A percentile compares a stretch with the other conserved stretches of the same genome.
phyloP scores from a whole-genome alignment of 2,329 filamentous ascomycete species.

The Fusarium robinianum region DNA sequence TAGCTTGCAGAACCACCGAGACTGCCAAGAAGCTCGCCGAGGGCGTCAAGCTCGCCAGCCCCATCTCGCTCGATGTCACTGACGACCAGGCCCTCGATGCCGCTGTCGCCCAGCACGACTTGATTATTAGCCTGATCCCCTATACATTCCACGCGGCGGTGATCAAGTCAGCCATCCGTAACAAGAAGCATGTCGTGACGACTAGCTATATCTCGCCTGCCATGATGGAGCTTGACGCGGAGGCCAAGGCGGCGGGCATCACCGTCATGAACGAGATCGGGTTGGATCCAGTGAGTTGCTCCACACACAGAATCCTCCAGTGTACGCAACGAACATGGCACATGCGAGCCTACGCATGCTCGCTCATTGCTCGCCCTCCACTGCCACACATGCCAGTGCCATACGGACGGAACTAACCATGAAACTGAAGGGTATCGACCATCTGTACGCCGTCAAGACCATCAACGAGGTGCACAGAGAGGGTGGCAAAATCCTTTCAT shows the following conservation, averaged over 20 bases:
- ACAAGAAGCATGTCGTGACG: constrained; percentile 96
- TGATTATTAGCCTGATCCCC: constrained; percentile 83
- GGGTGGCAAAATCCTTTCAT: constrained; percentile 57
- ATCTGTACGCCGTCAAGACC: constrained; percentile 66
- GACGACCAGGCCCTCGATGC: constrained; percentile 77
- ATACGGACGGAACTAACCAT: too few species aligned
- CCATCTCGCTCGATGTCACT: constrained; percentile 84
- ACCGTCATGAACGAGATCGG: constrained; percentile 98
- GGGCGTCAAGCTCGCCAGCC: constrained; percentile 71
- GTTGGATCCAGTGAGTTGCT: too few species aligned
- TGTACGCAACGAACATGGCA: too few species aligned
- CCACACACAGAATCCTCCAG: too few species aligned
- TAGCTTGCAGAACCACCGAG: constrained; percentile 81
- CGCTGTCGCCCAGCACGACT: constrained; percentile 76
- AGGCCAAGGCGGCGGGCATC: constrained; percentile 87
- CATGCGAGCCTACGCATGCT: too few species aligned
- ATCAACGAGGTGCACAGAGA: constrained; percentile 69
- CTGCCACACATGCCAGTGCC: too few species aligned
- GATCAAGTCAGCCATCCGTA: constrained; percentile 89
- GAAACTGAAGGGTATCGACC: constrained; percentile 63
- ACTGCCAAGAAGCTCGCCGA: constrained; percentile 74
- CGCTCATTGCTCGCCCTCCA: too few species aligned
- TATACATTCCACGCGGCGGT: constrained; percentile 88
- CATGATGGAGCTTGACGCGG: constrained; percentile 85
- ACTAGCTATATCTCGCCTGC: constrained; percentile 91